Conservation (phyloP, 495 filamentous ascomycete species). For the Jackrogersella minutella region DNA sequence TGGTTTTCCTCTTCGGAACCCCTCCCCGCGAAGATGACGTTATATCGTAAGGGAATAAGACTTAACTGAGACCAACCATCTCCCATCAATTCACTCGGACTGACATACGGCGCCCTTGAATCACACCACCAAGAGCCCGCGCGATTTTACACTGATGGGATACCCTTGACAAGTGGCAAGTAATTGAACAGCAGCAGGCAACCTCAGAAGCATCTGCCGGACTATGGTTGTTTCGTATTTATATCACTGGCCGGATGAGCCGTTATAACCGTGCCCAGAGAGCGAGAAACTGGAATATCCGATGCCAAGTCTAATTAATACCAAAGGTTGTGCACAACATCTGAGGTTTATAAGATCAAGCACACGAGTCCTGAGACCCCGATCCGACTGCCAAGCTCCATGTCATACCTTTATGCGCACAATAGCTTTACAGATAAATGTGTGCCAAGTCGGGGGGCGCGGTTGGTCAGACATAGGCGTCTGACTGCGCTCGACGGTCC, state of each 20-base stretch:
- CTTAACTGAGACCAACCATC: background rate
- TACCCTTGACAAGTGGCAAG: too few relatives aligned
- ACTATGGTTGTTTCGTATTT: background rate
- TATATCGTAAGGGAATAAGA: background rate
- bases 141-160: background rate
- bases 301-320: slow-evolving; percentile 22
- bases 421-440: slow-evolving; percentile 23
- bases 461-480: background rate
- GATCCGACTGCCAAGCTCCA: slow-evolving; percentile 36
- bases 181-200: background rate
- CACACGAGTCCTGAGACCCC: slow-evolving; percentile 14
- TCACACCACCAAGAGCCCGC: background rate
- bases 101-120: background rate
- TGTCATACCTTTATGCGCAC: slow-evolving; percentile 29
- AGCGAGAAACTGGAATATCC: slow-evolving; percentile 1
- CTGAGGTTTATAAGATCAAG: slow-evolving; percentile 16
- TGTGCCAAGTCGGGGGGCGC: slow-evolving; percentile 26
- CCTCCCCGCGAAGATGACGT: background rate
- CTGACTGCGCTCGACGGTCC: slow-evolving; percentile 22
- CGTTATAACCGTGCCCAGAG: background rate
- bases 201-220: background rate
- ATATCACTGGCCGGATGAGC: background rate
- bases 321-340: background rate
- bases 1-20: background rate
- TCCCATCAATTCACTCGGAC: background rate